Base-by-base conservation (phyloP, 768 basidiomycete genomes). In the Panaeolus papilionaceus region DNA sequence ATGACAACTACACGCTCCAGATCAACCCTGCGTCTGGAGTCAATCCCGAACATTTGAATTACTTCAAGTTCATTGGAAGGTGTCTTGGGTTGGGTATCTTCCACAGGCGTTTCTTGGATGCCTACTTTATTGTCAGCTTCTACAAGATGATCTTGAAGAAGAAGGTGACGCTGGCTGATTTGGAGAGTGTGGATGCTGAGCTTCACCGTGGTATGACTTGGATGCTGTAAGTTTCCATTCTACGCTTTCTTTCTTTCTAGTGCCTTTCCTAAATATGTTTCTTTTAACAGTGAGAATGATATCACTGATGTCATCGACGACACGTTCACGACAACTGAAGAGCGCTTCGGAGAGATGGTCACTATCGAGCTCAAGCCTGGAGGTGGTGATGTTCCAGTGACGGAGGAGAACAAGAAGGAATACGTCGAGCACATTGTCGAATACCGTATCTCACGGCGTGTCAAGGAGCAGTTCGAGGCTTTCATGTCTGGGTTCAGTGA, bases 401-500 rank as follows among this genome's bases (percentile, higher is more conserved):
- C 96, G 0, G 86, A 99, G 78, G 95, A 97, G 14, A 99, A 98
- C 86, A 99, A 99, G 90, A 95, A 95, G 79, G 98, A 99, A 71
- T 99, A 99, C 72, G 95, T 99, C 42, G 95, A 98, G 69, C 83
- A 81, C 65, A 90, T 99, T 67, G 96, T 98, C 63, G 96, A 98
- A 74, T 97, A 98, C 83, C 95, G 98, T 75, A 99, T 99, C 79
- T 93, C 93, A 68, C 92, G 92, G 77, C 95, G 98, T 66, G 96
- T 99, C 69, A 95, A 96, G 82, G 98, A 99, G 68, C 98, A 99
- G 78, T 99, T 99, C 76, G 95, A 98, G 68, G 96, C 97, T 4
- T 99, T 99, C 85, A 97, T 98, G 95, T 93, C 92, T n/a, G 98
- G 98, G 61, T 99, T 99, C 88, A 98, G 95, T 84, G 98, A 99